Evolutionary conservation across 192 early-diverging fungal genomes (phyloP), one percentile per base, ranked within the genome.

Genomic region (Coemansia sp.): DNA sequence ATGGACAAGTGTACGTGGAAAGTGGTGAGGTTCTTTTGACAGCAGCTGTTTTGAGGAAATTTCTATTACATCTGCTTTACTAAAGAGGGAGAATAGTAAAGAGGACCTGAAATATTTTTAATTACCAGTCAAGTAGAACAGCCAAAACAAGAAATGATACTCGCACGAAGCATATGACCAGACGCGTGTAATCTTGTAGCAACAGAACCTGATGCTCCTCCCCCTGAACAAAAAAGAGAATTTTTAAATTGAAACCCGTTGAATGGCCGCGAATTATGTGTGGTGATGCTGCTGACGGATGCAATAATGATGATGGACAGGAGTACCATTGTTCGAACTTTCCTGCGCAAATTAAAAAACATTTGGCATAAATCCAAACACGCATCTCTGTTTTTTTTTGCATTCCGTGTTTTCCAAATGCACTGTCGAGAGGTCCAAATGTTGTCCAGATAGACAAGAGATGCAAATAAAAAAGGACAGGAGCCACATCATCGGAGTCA

Each of bases 281-380:
- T 51, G n/a, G n/a, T n/a, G n/a, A 40, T 9, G 9, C 25, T 3
- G 25, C 48, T 26, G 23, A 26, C 48, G 48, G 48, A 51, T 51
- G 10, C 25, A 26, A 26, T 26, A 10, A 21, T 13, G 23, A 51
- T 51, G 25, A 7, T 25, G 34, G 55, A 10, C 3, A 33, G 30
- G 31, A 31, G 31, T 18, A 34, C 7, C 25, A 33, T 35, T 57
- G 30, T 57, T 31, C 16, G 18, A 31, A 33, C 30, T 57, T 20
- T 31, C 55, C 18, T 3, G 30, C 55, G 30, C 55, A 57, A 30
- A 57, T 57, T 57, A 57, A 57, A n/a, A 23, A 57, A n/a, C 55
- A 57, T 29, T 12, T 20, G 18, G 55, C 31, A 16, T 31, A 33
- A 5, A 33, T 57, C 18, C 55, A 34, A 53, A 15, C 12, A 18